Evolutionary conservation across 2,329 filamentous ascomycete genomes (phyloP), one percentile per base, ranked within the genome.

Genomic region (Pseudogymnoascus sp.): DNA sequence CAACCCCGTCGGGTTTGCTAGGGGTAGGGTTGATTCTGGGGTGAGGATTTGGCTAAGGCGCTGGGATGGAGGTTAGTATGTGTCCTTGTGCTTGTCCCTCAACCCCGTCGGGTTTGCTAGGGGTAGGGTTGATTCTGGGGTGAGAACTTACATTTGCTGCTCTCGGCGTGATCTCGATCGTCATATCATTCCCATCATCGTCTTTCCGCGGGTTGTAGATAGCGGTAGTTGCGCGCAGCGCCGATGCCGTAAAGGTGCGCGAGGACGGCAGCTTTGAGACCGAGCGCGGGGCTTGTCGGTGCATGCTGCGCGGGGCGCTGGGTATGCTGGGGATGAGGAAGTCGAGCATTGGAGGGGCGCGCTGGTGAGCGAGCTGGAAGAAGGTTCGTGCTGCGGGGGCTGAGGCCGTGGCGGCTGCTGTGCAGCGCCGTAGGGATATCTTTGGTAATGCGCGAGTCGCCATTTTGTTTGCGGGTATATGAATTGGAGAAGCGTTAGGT

Each of bases 181-280:
- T 76, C 85, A 96, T 90, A 18, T 86, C 82, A n/a, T 90, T 86
- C 23, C 92, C 92, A 60, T 92, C 84, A 30, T 95, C 89, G 71
- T 94, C 89, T 60, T 80, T 80, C 65, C 86, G 84, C 0, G 90
- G 89, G 70, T 97, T 96, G 64, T 78, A 73, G 3, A 84, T 73
- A 39, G 78, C 78, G 28, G 73, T 71, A 0, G 83, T 85, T 61
- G 63, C 48, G 55, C 63, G 63, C 1, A 58, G 57, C 12, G 35
- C 45, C 3, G 67, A 65, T 2, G 58, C 62, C 39, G 63, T 65
- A 41, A 71, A 71, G 2, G 48, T n/a, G 34, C 66, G 57, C 41
- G 59, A 64, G n/a, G 12, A 12, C n/a, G 19, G 6, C 21, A 37
- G 12, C n/a, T 38, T 39, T n/a, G 41, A 52, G 8, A 52, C n/a